Percentiles rank a stretch among this genome's conserved stretches.
Evolutionary conservation across 805 yeast species (phyloP).

Genomic region (Monosporozyma servazzii): DNA sequence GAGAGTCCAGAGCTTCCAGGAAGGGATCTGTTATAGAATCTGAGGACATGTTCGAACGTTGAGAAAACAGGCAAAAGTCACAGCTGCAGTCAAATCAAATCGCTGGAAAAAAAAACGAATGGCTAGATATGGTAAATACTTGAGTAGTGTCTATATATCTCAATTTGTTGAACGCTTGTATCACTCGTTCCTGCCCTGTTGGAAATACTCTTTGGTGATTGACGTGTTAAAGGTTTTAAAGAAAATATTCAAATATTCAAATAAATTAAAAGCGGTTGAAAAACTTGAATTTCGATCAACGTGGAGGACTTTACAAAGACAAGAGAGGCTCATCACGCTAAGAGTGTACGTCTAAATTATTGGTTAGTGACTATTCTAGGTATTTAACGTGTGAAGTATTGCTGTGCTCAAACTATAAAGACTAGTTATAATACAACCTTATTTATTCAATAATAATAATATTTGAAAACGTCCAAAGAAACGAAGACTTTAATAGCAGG

Average conservation of each 20-base stretch:
- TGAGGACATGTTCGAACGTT: background rate
- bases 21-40: conserved; percentile 7
- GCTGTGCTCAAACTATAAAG: background rate
- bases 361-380: background rate
- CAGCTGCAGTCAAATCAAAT: background rate
- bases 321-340: background rate
- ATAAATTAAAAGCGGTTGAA: background rate
- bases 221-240: background rate
- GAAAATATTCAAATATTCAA: background rate
- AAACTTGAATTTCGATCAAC: background rate
- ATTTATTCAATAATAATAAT: no score
- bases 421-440: background rate
- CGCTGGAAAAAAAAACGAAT: background rate
- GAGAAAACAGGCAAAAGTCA: background rate
- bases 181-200: background rate
- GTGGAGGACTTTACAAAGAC: background rate
- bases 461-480: no score
- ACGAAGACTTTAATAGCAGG: no score
- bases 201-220: background rate
- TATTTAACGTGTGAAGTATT: background rate
- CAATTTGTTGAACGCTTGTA: background rate
- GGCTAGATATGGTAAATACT: no score
- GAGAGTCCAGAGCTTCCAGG: conserved; percentile 14
- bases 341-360: background rate
- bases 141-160: no score